A percentile compares a stretch with the other conserved stretches of the same genome.
phyloP scores from a whole-genome alignment of 805 yeast genomes.

The Kodamaea leandrae region DNA sequence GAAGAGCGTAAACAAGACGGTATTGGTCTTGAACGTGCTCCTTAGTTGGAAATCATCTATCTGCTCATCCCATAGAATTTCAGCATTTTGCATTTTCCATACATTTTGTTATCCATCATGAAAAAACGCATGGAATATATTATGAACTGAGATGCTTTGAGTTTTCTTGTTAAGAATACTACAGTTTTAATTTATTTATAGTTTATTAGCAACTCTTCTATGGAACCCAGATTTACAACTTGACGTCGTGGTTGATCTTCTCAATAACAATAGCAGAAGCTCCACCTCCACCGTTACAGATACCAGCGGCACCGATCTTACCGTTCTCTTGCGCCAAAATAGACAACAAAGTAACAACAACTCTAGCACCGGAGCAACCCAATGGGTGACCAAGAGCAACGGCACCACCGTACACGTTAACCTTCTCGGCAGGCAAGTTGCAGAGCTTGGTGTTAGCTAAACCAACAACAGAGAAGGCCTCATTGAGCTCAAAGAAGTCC shows the following conservation, averaged over 20 bases:
- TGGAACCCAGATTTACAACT: constrained; percentile 25
- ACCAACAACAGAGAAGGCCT: constrained; percentile 97
- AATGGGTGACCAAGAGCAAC: constrained; percentile 94
- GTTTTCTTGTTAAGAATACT: too few species aligned
- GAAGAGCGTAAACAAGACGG: constrained; percentile 3
- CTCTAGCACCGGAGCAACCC: constrained; percentile 95
- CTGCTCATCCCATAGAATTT: constrained; percentile 8
- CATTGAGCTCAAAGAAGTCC: constrained; percentile 93
- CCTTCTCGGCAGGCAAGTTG: constrained; percentile 59
- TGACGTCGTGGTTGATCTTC: constrained; percentile 40
- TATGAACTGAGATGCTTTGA: too few species aligned
- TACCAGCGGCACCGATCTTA: constrained; percentile 89
- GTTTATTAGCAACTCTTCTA: not conserved
- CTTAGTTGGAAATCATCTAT: constrained; percentile 5
- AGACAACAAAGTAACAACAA: constrained; percentile 79
- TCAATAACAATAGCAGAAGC: constrained; percentile 91
- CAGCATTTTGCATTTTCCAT: constrained; percentile 1
- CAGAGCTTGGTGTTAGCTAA: constrained; percentile 79
- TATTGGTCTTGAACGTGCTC: not conserved
- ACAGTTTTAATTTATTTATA: constrained; percentile 1
- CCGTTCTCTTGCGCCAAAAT: constrained; percentile 78
- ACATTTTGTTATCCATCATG: not conserved
- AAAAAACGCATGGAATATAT: not conserved
- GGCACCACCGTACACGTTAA: constrained; percentile 93
- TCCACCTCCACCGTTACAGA: constrained; percentile 99